Evolutionary conservation across 2,329 filamentous ascomycete genomes (phyloP).

Genomic region (Colletotrichum sp.): DNA sequence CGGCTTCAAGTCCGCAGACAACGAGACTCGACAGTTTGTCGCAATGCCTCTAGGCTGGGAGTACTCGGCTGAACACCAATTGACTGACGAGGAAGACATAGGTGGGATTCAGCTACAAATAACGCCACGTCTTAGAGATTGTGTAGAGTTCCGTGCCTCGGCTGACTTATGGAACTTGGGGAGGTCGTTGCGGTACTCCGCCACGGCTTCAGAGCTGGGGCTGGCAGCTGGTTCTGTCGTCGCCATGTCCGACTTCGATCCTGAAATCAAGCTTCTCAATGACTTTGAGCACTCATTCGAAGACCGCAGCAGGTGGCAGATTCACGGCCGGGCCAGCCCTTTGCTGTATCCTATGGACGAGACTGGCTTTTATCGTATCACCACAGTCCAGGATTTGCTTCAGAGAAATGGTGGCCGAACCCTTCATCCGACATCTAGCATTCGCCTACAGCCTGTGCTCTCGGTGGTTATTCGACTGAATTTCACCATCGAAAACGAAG

Average conservation of each 20-base stretch:
- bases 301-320: neutral
- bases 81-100: neutral
- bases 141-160: neutral
- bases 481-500: neutral
- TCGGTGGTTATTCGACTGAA: neutral
- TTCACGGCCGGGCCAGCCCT: neutral
- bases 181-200: neutral
- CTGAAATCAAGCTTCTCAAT: neutral
- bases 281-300: neutral
- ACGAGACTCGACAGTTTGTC: neutral
- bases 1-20: neutral
- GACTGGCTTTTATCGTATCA: neutral
- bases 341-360: neutral
- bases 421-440: neutral
- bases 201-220: neutral
- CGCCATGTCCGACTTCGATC: neutral
- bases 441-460: neutral
- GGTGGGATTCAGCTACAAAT: slow-evolving; percentile 1
- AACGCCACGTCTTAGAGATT: neutral
- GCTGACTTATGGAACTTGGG: neutral
- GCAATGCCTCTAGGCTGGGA: neutral
- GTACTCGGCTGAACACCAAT: neutral
- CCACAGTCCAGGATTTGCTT: neutral
- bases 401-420: neutral
- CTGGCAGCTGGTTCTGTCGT: neutral